Conservation (phyloP, 2,329 filamentous ascomycete genomes). For the Colletotrichum horii region DNA sequence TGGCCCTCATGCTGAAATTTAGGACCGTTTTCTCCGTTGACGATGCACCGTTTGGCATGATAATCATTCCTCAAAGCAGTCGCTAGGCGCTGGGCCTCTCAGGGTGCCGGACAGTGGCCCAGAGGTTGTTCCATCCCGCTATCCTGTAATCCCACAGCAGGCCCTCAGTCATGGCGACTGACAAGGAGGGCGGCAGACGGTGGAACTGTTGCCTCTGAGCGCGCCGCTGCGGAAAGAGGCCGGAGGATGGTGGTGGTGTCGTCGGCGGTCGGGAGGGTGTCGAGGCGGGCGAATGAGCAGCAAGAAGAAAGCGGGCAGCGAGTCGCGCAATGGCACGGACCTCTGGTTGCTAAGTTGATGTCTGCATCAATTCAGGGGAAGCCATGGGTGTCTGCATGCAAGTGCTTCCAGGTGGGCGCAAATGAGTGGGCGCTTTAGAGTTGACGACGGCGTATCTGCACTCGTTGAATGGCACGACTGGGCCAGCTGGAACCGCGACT, state of each 20-base stretch:
- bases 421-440: not conserved
- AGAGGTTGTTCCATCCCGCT: not conserved
- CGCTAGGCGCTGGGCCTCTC: not conserved
- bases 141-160: slow-evolving; percentile 1
- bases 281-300: not conserved
- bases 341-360: slow-evolving; percentile 5
- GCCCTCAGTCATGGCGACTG: not conserved
- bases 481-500: not conserved
- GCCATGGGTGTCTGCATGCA: slow-evolving; percentile 7
- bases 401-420: slow-evolving; percentile 10
- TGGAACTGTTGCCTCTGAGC: not conserved
- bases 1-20: not conserved
- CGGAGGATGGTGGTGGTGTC: not conserved
- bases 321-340: slow-evolving; percentile 2
- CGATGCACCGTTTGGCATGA: not conserved
- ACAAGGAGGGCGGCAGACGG: not conserved
- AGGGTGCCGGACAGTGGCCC: not conserved
- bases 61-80: not conserved
- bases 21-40: not conserved
- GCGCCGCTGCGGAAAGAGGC: not conserved
- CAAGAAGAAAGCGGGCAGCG: not conserved
- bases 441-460: not conserved
- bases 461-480: not conserved
- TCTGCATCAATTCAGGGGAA: slow-evolving; percentile 14
- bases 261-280: not conserved